Conservation (phyloP, 352 stramenopile genomes). For the Phytophthora hibernalis region DNA sequence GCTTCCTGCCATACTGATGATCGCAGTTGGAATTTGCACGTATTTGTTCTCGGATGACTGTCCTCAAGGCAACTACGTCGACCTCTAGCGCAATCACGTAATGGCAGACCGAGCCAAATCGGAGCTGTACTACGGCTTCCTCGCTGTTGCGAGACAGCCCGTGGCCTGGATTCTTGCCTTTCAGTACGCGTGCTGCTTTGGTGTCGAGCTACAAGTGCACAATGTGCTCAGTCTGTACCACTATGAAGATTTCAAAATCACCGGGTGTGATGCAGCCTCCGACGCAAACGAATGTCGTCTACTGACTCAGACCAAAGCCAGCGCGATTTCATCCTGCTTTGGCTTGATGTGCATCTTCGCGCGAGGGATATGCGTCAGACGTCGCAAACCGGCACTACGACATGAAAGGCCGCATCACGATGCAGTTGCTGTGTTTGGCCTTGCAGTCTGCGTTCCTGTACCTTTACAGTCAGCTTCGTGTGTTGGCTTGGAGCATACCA, state of each 20-base stretch:
- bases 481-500: constrained; percentile 61
- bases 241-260: constrained; percentile 79
- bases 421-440: constrained; percentile 80
- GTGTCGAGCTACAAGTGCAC: constrained; percentile 94
- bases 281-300: constrained; percentile 29
- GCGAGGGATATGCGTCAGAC: constrained; percentile 85
- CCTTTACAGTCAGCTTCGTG: constrained; percentile 73
- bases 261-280: constrained; percentile 41
- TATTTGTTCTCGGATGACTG: constrained; percentile 34
- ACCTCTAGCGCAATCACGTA: constrained; percentile 56
- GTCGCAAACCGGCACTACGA: constrained; percentile 62
- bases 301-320: constrained; percentile 47
- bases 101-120: constrained; percentile 39
- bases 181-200: constrained; percentile 94
- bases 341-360: constrained; percentile 95
- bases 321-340: constrained; percentile 90
- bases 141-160: constrained; percentile 42
- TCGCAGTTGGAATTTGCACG: constrained; percentile 65
- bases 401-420: constrained; percentile 47
- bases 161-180: constrained; percentile 92
- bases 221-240: constrained; percentile 93
- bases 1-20: constrained; percentile 86
- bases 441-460: constrained; percentile 79
- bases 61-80: constrained; percentile 52
- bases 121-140: constrained; percentile 37